Base-by-base conservation (phyloP, 768 basidiomycete species). In the Leccinum barrowsii region DNA sequence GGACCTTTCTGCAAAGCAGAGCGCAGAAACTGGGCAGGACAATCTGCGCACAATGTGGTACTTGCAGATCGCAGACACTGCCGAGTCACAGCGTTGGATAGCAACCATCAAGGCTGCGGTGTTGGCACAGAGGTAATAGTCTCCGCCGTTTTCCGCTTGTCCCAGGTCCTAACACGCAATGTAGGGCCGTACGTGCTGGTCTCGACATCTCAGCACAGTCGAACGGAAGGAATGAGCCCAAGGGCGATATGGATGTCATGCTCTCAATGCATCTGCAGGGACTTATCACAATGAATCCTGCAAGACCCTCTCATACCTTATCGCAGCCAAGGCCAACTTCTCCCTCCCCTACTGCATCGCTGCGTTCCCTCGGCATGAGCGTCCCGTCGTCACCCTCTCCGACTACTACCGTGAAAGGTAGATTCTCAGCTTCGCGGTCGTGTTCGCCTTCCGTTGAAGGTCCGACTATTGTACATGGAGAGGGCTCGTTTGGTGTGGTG, bases 241-340 rank as follows among this genome's bases (percentile, higher is more conserved):
- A 85, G 49, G 90, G 90, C 6, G 90, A 92, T 66, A 82, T 92
- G 76, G 90, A 92, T 67, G 90, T 91, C 50, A 88, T 90, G 82
- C 78, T 92, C 35, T 86, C 87, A 30, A 89, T 92, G 78, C 85
- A 85, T 50, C 78, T 83, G 32, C 87, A 89, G 63, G 84, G 82
- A n/a, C 54, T 75, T 78, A 61, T 75, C 76, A 28, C 76, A 76
- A 26, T 70, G 72, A 54, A 70, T 44, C 55, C 61, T 44, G 48
- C 47, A 26, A 60, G 64, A 53, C 34, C 56, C 21, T 63, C 56
- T 22, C 47, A 52, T 54, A 51, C 58, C 21, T 55, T 50, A 21
- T 48, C 59, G 7, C 68, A 64, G n/a, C 37, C 59, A 11, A 52
- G 52, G 15, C 60, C 74, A 12, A 61, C 69, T 40, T 66, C 71